Conservation (phyloP, 208 protist genomes). For the Wallacemonas collosoma region DNA sequence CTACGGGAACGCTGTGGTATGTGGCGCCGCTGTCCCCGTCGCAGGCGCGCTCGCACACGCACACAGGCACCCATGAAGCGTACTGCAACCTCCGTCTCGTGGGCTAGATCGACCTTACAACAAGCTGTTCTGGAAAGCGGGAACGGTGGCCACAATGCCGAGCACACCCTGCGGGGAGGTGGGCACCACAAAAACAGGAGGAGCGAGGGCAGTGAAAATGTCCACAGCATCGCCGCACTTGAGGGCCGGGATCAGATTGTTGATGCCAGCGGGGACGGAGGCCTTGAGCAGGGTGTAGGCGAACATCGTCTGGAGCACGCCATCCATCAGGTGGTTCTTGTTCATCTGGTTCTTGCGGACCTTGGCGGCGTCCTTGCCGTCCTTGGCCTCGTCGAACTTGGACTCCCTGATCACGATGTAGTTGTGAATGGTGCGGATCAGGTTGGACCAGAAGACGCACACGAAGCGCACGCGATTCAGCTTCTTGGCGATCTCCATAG, state of each 20-base stretch:
- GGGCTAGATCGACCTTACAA: slow-evolving; percentile 26
- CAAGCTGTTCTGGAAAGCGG: slow-evolving; percentile 62
- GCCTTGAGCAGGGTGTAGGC: slow-evolving; percentile 72
- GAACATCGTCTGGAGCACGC: slow-evolving; percentile 70
- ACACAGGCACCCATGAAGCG: too few relatives aligned
- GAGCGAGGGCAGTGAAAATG: slow-evolving; percentile 61
- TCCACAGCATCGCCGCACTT: slow-evolving; percentile 44
- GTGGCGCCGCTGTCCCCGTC: too few relatives aligned
- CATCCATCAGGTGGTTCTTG: slow-evolving; percentile 58
- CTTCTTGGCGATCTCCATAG: slow-evolving; percentile 32
- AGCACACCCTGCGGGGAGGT: slow-evolving; percentile 69
- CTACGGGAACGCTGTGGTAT: too few relatives aligned
- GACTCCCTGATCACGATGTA: slow-evolving; percentile 54
- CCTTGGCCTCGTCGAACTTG: slow-evolving; percentile 46
- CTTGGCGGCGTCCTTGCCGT: slow-evolving; percentile 42
- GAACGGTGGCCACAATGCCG: slow-evolving; percentile 66
- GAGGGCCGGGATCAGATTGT: slow-evolving; percentile 40
- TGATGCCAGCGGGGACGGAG: slow-evolving; percentile 50
- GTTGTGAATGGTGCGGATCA: slow-evolving; percentile 64
- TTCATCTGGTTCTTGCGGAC: slow-evolving; percentile 59
- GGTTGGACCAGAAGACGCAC: slow-evolving; percentile 87
- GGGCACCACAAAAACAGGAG: slow-evolving; percentile 45
- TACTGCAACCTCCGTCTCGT: background rate
- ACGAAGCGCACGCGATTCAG: slow-evolving; percentile 73
- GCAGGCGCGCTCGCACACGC: too few relatives aligned